Evolutionary conservation across 73 alveolate genomes (phyloP).

Genomic region (Paramecium sexaurelia): DNA sequence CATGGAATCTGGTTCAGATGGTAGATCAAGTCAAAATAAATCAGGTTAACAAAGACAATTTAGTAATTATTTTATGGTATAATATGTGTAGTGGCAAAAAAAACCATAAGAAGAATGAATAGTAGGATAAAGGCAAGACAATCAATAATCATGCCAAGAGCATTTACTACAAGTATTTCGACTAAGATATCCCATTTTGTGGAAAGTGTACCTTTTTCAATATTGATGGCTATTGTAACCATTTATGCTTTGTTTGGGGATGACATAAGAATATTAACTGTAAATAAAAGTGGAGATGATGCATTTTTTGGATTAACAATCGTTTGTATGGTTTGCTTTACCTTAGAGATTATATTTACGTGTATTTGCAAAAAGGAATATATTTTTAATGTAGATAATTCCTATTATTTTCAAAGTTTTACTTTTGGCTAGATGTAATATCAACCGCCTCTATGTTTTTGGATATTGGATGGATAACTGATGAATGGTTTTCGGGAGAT

Average conservation of each 20-base stretch:
- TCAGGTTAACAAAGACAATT: not conserved
- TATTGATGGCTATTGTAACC: constrained; percentile 79
- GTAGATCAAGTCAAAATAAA: not conserved
- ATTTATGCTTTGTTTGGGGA: constrained; percentile 88
- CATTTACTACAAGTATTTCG: not conserved
- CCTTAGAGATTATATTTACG: constrained; percentile 61
- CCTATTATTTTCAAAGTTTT: constrained; percentile 40
- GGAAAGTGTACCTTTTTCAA: constrained; percentile 40
- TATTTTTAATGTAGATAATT: not conserved
- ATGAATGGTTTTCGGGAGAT: constrained; percentile 62
- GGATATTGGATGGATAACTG: constrained; percentile 85
- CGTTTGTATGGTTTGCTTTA: constrained; percentile 48
- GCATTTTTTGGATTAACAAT: constrained; percentile 50
- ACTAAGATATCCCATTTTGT: not conserved
- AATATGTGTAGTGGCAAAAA: not conserved
- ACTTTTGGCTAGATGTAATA: constrained; percentile 85
- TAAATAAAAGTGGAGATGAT: constrained; percentile 61
- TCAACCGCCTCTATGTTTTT: constrained; percentile 79
- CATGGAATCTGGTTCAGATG: not conserved
- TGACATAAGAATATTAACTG: constrained; percentile 74
- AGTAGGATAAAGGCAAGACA: not conserved
- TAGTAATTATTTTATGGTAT: not conserved
- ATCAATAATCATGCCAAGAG: not conserved
- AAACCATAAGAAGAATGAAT: constrained; percentile 11
- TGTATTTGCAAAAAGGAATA: constrained; percentile 67